Conservation (phyloP, 2,329 filamentous ascomycete species). For the Lachnellula arida region DNA sequence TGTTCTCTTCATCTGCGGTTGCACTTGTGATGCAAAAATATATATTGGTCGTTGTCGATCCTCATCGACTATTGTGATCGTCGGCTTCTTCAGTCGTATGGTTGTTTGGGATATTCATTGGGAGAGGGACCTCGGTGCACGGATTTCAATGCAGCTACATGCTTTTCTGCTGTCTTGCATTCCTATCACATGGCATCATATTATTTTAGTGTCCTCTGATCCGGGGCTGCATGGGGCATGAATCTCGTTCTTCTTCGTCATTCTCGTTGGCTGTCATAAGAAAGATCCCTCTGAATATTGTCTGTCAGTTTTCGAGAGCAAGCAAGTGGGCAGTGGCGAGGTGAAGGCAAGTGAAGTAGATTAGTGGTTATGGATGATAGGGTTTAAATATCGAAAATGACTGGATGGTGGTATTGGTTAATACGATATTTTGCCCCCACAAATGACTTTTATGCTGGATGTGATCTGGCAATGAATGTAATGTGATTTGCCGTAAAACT, state of each 20-base stretch:
- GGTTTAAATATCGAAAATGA: constrained; percentile 13
- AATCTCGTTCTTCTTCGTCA: constrained; percentile 17
- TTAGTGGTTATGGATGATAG: constrained; percentile 7
- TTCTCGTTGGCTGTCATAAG: constrained; percentile 20
- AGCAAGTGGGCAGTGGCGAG: constrained; percentile 4
- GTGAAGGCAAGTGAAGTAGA: constrained; percentile 11
- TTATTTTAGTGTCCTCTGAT: constrained; percentile 1
- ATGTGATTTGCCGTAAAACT: background rate
- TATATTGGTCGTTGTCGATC: constrained; percentile 16
- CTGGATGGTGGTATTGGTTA: constrained; percentile 12
- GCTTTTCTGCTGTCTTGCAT: constrained; percentile 22
- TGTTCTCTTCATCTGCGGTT: constrained; percentile 9
- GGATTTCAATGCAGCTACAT: constrained; percentile 15
- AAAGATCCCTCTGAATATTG: constrained; percentile 17
- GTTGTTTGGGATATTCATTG: constrained; percentile 14
- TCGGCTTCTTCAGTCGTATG: constrained; percentile 3
- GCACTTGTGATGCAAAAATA: constrained; percentile 11
- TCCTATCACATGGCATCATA: constrained; percentile 10
- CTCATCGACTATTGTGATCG: constrained; percentile 10
- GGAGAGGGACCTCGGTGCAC: background rate
- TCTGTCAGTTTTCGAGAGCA: background rate
- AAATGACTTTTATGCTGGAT: background rate
- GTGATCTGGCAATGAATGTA: background rate
- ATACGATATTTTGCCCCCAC: background rate
- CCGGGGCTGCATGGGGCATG: constrained; percentile 15